Evolutionary conservation across 148 eudicot genomes (phyloP).

Genomic region (Rhododendron molle): DNA sequence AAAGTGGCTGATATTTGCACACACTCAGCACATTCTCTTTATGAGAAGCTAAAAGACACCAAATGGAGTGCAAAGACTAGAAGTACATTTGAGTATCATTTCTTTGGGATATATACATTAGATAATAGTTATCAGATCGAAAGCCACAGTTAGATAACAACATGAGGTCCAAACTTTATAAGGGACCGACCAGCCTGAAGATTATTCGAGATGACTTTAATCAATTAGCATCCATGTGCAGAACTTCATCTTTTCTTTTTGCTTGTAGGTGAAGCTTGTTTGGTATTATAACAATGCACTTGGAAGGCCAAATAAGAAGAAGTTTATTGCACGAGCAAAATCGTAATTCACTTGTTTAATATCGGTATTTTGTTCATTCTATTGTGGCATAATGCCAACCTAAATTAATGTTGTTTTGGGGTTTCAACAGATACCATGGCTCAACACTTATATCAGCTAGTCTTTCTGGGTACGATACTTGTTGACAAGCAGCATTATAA

Average conservation of each 20-base stretch:
- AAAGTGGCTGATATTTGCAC: not conserved
- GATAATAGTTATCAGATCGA: not conserved
- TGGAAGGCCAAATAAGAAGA: slow-evolving; percentile 93
- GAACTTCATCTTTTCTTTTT: slow-evolving; percentile 4
- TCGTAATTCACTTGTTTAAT: slow-evolving; percentile 43
- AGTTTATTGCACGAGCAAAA: slow-evolving; percentile 87
- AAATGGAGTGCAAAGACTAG: not conserved
- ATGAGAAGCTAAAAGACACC: not conserved
- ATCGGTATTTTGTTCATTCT: not conserved
- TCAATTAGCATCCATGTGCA: not conserved
- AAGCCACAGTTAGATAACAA: not conserved
- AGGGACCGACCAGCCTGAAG: not conserved
- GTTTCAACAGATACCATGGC: slow-evolving; percentile 80
- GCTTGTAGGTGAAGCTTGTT: slow-evolving; percentile 85
- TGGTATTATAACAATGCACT: slow-evolving; percentile 99
- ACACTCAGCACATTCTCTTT: not conserved
- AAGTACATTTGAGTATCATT: not conserved
- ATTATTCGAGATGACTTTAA: not conserved
- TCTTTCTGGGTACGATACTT: slow-evolving; percentile 73
- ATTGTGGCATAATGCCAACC: not conserved
- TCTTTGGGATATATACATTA: not conserved
- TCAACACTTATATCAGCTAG: slow-evolving; percentile 94
- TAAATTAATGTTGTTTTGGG: slow-evolving; percentile 7
- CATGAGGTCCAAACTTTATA: not conserved
- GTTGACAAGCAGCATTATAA: not conserved